phyloP scores from a whole-genome alignment of 176 grass and related monocot species.

The Oryza glumipatula region DNA sequence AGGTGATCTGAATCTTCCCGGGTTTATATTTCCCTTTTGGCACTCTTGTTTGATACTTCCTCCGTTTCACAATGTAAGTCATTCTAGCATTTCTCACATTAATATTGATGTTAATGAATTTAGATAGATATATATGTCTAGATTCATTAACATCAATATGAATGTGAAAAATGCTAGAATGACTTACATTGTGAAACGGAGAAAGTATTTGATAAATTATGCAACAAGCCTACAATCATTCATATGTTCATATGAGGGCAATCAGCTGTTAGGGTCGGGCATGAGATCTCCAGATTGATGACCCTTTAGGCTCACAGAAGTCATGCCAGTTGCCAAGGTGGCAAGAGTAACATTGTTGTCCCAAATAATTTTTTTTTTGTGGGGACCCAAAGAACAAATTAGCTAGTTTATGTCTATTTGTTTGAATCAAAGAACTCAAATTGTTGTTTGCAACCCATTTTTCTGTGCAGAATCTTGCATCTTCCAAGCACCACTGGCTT shows the following conservation, averaged over 20 bases:
- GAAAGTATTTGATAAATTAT: not conserved
- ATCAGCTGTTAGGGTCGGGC: conserved; percentile 22
- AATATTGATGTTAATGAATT: too few species aligned
- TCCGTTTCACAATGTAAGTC: too few species aligned
- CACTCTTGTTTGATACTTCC: not conserved
- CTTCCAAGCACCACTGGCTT: conserved; percentile 39
- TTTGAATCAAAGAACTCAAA: conserved; percentile 42
- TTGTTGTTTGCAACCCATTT: conserved; percentile 41
- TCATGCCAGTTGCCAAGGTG: conserved; percentile 13
- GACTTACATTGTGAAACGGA: too few species aligned
- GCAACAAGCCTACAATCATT: conserved; percentile 6
- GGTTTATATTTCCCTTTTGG: not conserved
- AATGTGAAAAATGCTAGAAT: too few species aligned
- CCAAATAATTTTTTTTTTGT: not conserved
- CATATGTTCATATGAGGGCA: not conserved
- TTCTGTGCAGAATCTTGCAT: conserved; percentile 58
- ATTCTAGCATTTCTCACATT: too few species aligned
- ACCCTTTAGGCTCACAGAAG: conserved; percentile 50
- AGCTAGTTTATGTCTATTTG: conserved; percentile 39
- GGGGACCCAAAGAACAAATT: conserved; percentile 12
- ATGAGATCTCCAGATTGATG: conserved; percentile 30
- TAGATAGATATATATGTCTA: too few species aligned
- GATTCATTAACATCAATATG: too few species aligned
- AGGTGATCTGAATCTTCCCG: not conserved
- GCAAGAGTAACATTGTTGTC: conserved; percentile 14